Evolutionary conservation across 371 early-diverging fungal species (phyloP).

Genomic region (Homolaphlyctis polyrhiza): DNA sequence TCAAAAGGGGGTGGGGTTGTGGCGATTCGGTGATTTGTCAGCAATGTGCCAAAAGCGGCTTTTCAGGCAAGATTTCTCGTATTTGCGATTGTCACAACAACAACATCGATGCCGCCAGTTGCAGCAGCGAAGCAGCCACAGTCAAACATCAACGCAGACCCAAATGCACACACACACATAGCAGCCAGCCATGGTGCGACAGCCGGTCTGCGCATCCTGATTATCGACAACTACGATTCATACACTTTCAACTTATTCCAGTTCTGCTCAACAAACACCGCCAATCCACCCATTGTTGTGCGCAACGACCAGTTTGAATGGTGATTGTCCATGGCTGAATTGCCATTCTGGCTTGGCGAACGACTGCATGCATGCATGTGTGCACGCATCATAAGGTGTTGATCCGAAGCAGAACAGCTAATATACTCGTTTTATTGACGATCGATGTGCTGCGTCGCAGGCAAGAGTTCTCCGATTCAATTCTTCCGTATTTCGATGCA

Average conservation of each 20-base stretch:
- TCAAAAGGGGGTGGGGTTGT: too few species aligned
- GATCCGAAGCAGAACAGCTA: too few species aligned
- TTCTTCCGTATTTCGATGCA: conserved; percentile 82
- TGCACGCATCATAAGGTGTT: too few species aligned
- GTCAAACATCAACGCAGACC: too few species aligned
- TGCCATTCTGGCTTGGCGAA: not conserved
- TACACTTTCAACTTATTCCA: conserved; percentile 92
- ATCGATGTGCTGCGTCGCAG: conserved; percentile 24
- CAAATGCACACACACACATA: too few species aligned
- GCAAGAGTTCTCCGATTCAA: conserved; percentile 44
- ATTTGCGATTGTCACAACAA: too few species aligned
- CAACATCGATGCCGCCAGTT: too few species aligned
- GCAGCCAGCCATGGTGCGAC: too few species aligned
- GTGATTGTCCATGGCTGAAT: conserved; percentile 32
- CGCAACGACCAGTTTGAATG: conserved; percentile 87
- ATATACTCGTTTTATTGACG: not conserved
- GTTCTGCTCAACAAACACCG: conserved; percentile 38
- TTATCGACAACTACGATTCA: conserved; percentile 96
- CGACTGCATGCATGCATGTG: not conserved
- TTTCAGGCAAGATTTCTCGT: too few species aligned
- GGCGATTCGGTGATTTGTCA: too few species aligned
- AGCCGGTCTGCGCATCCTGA: conserved; percentile 51
- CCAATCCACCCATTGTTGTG: conserved; percentile 56
- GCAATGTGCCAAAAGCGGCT: too few species aligned
- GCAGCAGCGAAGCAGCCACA: too few species aligned